A percentile compares a stretch with the other conserved stretches of the same genome.
Conservation (phyloP, 108 stramenopile species). For the Phaeodactylum tricornutum region DNA sequence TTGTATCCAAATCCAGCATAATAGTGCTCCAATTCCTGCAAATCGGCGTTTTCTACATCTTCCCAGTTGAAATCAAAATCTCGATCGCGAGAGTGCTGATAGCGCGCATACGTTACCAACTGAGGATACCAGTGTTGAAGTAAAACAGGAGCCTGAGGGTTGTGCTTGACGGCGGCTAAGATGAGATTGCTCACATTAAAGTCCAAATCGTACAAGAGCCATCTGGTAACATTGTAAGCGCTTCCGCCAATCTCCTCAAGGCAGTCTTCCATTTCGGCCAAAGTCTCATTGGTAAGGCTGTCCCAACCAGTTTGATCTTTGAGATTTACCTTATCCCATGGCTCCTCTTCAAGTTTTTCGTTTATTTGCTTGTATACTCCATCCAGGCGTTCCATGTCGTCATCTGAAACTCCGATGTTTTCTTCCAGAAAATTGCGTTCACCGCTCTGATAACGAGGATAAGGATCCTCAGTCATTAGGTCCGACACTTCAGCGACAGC, state of each 20-base stretch:
- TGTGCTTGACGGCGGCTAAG: slow-evolving; percentile 72
- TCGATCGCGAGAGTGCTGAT: slow-evolving; percentile 48
- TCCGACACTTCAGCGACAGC: slow-evolving; percentile 30
- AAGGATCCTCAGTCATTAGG: slow-evolving; percentile 48
- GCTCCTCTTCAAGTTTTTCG: slow-evolving; percentile 33
- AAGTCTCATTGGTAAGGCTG: slow-evolving; percentile 32
- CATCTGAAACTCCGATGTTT: slow-evolving; percentile 31
- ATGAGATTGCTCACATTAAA: slow-evolving; percentile 82
- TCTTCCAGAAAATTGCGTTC: slow-evolving; percentile 29
- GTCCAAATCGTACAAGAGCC: slow-evolving; percentile 72
- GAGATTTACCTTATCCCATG: slow-evolving; percentile 49
- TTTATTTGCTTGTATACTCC: slow-evolving; percentile 35
- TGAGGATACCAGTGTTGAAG: slow-evolving; percentile 81
- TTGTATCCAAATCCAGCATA: slow-evolving; percentile 70
- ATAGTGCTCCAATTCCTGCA: slow-evolving; percentile 61
- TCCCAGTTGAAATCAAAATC: slow-evolving; percentile 75
- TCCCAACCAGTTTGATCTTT: slow-evolving; percentile 38
- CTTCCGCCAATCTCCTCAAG: slow-evolving; percentile 22
- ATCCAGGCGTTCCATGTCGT: slow-evolving; percentile 51
- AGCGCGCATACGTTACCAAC: slow-evolving; percentile 51
- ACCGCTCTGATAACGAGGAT: slow-evolving; percentile 17
- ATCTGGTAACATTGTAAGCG: slow-evolving; percentile 37
- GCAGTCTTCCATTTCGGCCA: slow-evolving; percentile 27
- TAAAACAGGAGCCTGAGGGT: slow-evolving; percentile 63
- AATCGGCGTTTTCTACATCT: slow-evolving; percentile 65